A percentile compares a stretch with the other conserved stretches of the same genome.
phyloP scores from a whole-genome alignment of 495 filamentous ascomycete genomes.

The Viridothelium virens region DNA sequence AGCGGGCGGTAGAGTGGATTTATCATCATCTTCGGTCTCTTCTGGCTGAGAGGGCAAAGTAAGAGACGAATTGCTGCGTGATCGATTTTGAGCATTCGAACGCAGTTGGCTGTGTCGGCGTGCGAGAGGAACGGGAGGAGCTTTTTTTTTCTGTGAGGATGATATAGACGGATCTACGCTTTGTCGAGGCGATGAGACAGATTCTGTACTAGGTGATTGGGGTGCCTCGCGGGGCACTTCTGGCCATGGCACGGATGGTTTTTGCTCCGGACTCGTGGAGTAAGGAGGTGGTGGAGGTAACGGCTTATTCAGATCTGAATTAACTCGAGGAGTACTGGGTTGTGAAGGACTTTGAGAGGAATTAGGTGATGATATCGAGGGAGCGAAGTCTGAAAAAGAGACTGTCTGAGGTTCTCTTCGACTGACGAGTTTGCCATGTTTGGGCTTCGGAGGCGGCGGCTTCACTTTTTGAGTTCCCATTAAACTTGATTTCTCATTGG shows the following conservation, averaged over 20 bases:
- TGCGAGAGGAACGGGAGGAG: neutral
- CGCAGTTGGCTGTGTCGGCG: conserved; percentile 6
- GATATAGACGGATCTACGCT: neutral
- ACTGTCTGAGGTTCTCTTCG: conserved; percentile 31
- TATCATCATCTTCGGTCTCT: neutral
- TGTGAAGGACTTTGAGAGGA: conserved; percentile 1
- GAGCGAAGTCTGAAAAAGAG: conserved; percentile 33
- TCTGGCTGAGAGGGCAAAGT: conserved; percentile 3
- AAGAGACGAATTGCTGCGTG: conserved; percentile 5
- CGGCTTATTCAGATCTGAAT: conserved; percentile 35
- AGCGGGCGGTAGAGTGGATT: neutral
- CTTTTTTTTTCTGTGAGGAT: neutral
- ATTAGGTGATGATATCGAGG: conserved; percentile 18
- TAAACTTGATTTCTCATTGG: conserved; percentile 28
- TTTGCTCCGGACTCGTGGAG: conserved; percentile 7
- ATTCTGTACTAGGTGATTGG: neutral
- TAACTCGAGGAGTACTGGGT: conserved; percentile 10
- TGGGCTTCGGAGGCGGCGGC: conserved; percentile 28
- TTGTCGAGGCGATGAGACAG: neutral
- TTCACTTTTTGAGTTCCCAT: conserved; percentile 22
- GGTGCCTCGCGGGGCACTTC: neutral
- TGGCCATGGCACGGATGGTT: conserved; percentile 6
- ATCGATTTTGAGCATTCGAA: neutral
- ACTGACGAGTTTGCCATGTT: conserved; percentile 28
- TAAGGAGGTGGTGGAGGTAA: conserved; percentile 28